These are phyloP conservation scores for Monosporozyma siamensis DNA, from an alignment of 805 yeast genomes.

Conservation along the genomic window DNA sequence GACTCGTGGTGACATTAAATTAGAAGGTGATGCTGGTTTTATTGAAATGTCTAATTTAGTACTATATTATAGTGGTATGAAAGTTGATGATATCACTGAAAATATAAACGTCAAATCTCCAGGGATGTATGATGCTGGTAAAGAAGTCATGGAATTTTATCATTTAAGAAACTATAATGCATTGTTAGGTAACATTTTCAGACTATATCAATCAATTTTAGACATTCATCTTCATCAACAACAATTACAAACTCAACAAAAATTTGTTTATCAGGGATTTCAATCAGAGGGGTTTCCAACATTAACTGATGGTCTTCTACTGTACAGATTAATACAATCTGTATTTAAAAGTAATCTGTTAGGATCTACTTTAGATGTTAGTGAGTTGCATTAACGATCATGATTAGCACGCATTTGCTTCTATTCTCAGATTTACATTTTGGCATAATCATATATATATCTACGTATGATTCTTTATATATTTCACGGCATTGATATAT, in stretches of 20 bases:
- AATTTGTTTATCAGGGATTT: slow-evolving; percentile 11
- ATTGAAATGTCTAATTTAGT: slow-evolving; percentile 17
- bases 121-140: slow-evolving; percentile 4
- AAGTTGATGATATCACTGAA: background rate
- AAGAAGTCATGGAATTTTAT: slow-evolving; percentile 16
- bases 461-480: background rate
- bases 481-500: background rate
- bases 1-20: slow-evolving; percentile 17
- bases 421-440: too few relatives aligned
- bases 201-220: slow-evolving; percentile 15
- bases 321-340: slow-evolving; percentile 11
- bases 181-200: slow-evolving; percentile 14
- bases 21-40: slow-evolving; percentile 20
- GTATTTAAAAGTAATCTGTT: slow-evolving; percentile 11
- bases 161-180: slow-evolving; percentile 19
- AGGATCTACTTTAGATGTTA: slow-evolving; percentile 7
- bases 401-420: too few relatives aligned
- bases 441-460: background rate
- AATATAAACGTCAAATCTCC: background rate
- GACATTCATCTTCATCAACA: slow-evolving; percentile 9
- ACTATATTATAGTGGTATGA: slow-evolving; percentile 16
- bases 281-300: slow-evolving; percentile 16
- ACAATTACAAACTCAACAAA: background rate
- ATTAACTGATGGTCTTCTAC: slow-evolving; percentile 14
- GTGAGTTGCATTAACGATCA: slow-evolving; percentile 6